Evolutionary conservation across 2,329 filamentous ascomycete species (phyloP).

Genomic region (Ophiocordyceps camponoti-rufipedis): DNA sequence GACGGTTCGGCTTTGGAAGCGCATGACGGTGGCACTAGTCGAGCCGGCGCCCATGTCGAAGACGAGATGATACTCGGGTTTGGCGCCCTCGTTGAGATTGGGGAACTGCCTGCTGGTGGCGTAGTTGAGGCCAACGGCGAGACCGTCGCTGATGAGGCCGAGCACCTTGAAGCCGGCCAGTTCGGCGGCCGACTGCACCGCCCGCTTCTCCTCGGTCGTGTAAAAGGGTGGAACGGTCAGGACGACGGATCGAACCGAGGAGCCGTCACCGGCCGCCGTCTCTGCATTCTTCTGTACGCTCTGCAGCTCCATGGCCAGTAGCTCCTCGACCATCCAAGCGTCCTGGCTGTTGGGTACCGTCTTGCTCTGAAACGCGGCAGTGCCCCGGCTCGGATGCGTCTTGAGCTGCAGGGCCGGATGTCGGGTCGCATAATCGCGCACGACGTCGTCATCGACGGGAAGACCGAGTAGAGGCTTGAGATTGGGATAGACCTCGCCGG

Average conservation of each 20-base stretch:
- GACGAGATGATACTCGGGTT: slow-evolving; percentile 80
- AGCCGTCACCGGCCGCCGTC: slow-evolving; percentile 56
- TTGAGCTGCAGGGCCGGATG: slow-evolving; percentile 65
- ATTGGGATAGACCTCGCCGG: slow-evolving; percentile 86
- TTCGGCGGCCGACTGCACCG: slow-evolving; percentile 67
- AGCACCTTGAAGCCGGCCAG: slow-evolving; percentile 78
- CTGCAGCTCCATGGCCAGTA: slow-evolving; percentile 90
- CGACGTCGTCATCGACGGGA: slow-evolving; percentile 36
- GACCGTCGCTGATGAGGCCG: slow-evolving; percentile 68
- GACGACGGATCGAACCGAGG: slow-evolving; percentile 60
- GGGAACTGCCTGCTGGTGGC: slow-evolving; percentile 83
- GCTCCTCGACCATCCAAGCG: slow-evolving; percentile 68
- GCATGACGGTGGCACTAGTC: slow-evolving; percentile 73
- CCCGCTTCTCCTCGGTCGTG: slow-evolving; percentile 75
- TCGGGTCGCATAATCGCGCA: slow-evolving; percentile 51
- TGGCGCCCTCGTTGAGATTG: slow-evolving; percentile 60
- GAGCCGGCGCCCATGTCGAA: slow-evolving; percentile 98
- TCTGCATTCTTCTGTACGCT: slow-evolving; percentile 84
- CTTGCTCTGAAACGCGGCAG: slow-evolving; percentile 67
- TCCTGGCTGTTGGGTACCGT: slow-evolving; percentile 44
- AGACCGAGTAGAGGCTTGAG: slow-evolving; percentile 81
- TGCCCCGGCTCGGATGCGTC: slow-evolving; percentile 39
- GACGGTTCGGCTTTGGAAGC: slow-evolving; percentile 73
- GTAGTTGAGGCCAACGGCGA: slow-evolving; percentile 90
- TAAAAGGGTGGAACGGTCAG: slow-evolving; percentile 85